Conservation (phyloP, 2,329 filamentous ascomycete species). For the Penicillium vulpinum region DNA sequence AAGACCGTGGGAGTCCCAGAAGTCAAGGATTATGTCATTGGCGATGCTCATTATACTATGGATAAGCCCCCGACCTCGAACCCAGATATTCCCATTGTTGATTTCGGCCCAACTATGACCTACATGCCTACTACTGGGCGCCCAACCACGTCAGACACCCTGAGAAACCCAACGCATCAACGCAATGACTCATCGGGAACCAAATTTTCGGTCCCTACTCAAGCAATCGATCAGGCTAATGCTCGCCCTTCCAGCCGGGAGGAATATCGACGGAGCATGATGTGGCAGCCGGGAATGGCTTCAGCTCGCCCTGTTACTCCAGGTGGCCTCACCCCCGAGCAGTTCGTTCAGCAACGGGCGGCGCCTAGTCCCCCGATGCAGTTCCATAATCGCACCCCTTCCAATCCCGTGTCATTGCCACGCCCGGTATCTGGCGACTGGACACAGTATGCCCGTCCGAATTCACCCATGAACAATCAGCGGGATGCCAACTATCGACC, state of each 20-base stretch:
- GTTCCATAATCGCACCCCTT: slow-evolving; percentile 62
- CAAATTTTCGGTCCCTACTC: slow-evolving; percentile 21
- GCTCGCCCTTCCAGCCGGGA: slow-evolving; percentile 47
- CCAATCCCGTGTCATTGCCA: slow-evolving; percentile 44
- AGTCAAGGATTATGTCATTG: slow-evolving; percentile 47
- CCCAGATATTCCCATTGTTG: slow-evolving; percentile 68
- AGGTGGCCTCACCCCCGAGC: slow-evolving; percentile 69
- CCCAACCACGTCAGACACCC: slow-evolving; percentile 57
- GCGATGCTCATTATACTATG: slow-evolving; percentile 48
- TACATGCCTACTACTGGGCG: slow-evolving; percentile 59
- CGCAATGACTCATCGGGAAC: slow-evolving; percentile 37
- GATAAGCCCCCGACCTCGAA: slow-evolving; percentile 37
- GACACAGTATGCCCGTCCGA: slow-evolving; percentile 34
- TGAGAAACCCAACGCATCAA: slow-evolving; percentile 40
- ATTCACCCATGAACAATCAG: slow-evolving; percentile 34
- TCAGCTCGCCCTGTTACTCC: slow-evolving; percentile 49
- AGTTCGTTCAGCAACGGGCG: slow-evolving; percentile 79
- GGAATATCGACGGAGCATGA: slow-evolving; percentile 63
- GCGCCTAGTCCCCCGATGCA: slow-evolving; percentile 58
- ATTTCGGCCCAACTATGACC: slow-evolving; percentile 83
- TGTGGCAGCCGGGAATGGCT: slow-evolving; percentile 75
- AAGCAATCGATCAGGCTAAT: slow-evolving; percentile 34
- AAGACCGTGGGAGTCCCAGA: slow-evolving; percentile 68
- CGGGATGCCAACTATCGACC: slow-evolving; percentile 30
- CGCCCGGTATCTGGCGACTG: slow-evolving; percentile 43